These are phyloP conservation scores for Dactylellina cionopaga DNA, from an alignment of 2,329 filamentous ascomycete species.

Conservation along the genomic window DNA sequence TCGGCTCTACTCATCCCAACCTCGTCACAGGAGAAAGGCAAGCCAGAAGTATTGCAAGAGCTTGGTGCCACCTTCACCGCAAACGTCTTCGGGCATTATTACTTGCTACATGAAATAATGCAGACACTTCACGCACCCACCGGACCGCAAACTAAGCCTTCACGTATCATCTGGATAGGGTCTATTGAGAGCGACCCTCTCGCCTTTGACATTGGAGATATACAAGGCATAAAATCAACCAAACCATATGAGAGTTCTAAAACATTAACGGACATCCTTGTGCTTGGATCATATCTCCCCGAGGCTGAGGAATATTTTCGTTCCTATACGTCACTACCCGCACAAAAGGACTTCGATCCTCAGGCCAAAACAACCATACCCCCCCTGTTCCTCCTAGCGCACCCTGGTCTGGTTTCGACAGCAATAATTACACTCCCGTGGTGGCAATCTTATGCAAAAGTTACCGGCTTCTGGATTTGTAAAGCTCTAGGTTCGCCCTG, in stretches of 20 bases:
- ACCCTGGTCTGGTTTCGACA: slow-evolving; percentile 88
- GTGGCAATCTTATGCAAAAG: slow-evolving; percentile 76
- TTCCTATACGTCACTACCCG: slow-evolving; percentile 9
- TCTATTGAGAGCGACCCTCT: slow-evolving; percentile 75
- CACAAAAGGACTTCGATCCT: slow-evolving; percentile 67
- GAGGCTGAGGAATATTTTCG: slow-evolving; percentile 66
- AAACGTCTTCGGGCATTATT: slow-evolving; percentile 94
- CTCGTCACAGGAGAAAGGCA: slow-evolving; percentile 64
- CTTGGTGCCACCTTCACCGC: slow-evolving; percentile 87
- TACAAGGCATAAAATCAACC: slow-evolving; percentile 74
- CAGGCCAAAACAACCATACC: slow-evolving; percentile 70
- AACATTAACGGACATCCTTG: slow-evolving; percentile 83
- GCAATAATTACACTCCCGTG: slow-evolving; percentile 78
- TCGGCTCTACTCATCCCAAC: slow-evolving; percentile 7
- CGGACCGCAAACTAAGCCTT: slow-evolving; percentile 61
- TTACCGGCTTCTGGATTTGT: slow-evolving; percentile 73
- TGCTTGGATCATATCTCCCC: slow-evolving; percentile 76
- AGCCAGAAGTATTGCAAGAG: background rate
- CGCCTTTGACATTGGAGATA: slow-evolving; percentile 73
- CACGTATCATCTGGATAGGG: slow-evolving; percentile 85
- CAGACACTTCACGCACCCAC: slow-evolving; percentile 72
- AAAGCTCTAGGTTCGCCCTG: slow-evolving; percentile 86
- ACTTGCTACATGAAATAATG: slow-evolving; percentile 82
- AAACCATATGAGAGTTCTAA: slow-evolving; percentile 87
- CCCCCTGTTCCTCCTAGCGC: slow-evolving; percentile 66